phyloP scores from a whole-genome alignment of 2,329 filamentous ascomycete genomes.

The Aspergillus arachidicola region DNA sequence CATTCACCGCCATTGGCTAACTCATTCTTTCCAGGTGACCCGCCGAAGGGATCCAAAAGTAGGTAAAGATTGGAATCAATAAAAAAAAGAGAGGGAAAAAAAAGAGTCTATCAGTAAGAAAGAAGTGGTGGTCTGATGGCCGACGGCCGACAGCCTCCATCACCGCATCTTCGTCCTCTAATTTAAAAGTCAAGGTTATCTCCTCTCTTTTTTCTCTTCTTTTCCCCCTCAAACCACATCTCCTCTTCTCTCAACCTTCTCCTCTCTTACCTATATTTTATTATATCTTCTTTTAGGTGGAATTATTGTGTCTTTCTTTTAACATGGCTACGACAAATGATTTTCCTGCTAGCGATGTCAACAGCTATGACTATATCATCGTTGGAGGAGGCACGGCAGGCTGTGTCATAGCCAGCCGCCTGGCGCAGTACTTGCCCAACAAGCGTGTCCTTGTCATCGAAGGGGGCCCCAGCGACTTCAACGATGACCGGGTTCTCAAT shows the following conservation, averaged over 20 bases:
- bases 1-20: neutral
- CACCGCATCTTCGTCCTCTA: slow-evolving; percentile 8
- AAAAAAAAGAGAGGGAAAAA: slow-evolving; percentile 15
- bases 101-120: slow-evolving; percentile 10
- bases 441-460: slow-evolving; percentile 83
- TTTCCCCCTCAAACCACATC: slow-evolving; percentile 10
- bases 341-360: slow-evolving; percentile 64
- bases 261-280: slow-evolving; percentile 9
- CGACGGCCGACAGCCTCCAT: slow-evolving; percentile 6
- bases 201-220: slow-evolving; percentile 7
- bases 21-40: slow-evolving; percentile 4
- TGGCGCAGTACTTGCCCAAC: slow-evolving; percentile 80
- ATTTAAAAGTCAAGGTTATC: slow-evolving; percentile 9
- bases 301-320: slow-evolving; percentile 18
- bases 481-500: slow-evolving; percentile 82
- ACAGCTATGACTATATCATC: slow-evolving; percentile 80
- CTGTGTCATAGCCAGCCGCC: slow-evolving; percentile 78
- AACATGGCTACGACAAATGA: slow-evolving; percentile 67
- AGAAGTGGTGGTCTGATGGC: slow-evolving; percentile 4
- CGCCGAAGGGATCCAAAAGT: slow-evolving; percentile 7
- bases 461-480: slow-evolving; percentile 85
- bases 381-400: slow-evolving; percentile 85
- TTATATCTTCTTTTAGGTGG: slow-evolving; percentile 10
- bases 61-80: slow-evolving; percentile 2
- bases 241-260: slow-evolving; percentile 7